Base-by-base conservation (phyloP, 345 rosid genomes). In the Brassica napus region DNA sequence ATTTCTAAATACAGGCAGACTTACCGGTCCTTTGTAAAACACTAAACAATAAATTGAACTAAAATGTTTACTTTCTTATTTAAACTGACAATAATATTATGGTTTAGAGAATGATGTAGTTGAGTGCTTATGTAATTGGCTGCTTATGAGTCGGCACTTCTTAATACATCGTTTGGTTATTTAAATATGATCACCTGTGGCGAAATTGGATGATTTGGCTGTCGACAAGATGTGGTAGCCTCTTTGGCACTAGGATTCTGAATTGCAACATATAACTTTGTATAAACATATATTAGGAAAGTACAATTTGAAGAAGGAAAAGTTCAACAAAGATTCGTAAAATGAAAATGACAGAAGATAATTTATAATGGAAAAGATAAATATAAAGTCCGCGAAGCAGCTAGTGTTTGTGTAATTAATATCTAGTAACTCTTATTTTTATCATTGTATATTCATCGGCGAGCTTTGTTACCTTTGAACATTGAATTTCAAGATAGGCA, bases 181-280 rank as follows among this genome's bases (percentile, higher is more conserved):
- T 54, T 54, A 6, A 16, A 15, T 15, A 21, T 9, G 14, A 58
- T 10, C 12, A 42, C 49, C 1, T 42, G 49, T 10, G 10, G 14
- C 12, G 49, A 42, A 42, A 37, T 37, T 37, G 37, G 42, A 35
- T 35, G 42, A 35, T 35, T 35, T 35, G 42, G 10, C 8, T 35
- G 8, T 35, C 42, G 9, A 35, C 42, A 35, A 35, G 10, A 35
- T 35, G 12, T 42, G 49, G 49, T 42, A 42, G 49, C 55, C 60
- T 57, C 79, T 75, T 75, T 57, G 73, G 72, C 65, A 34, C 12
- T 66, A 55, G 65, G 72, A 42, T 55, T 7, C 39, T 57, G 62
- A 21, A 21, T 21, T 58, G 39, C 23, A 23, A 75, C 15, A 65
- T 74, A 63, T 16, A 61, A 21, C 62, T 21, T 58, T 58, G 3